phyloP scores from a whole-genome alignment of 129 eudicot genomes.

The Helianthus tuberosus region DNA sequence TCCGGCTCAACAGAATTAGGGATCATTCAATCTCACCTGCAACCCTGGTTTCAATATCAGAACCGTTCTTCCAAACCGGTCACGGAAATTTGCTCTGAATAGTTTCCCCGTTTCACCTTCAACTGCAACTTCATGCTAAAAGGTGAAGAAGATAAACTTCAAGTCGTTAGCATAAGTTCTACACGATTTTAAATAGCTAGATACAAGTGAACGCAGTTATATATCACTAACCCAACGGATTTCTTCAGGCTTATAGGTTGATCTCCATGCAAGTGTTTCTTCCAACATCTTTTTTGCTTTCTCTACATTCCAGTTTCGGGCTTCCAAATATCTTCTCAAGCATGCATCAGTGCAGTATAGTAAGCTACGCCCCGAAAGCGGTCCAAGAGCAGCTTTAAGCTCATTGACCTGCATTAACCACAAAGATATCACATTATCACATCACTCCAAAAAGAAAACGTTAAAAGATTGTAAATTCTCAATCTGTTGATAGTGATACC shows the following conservation, averaged over 20 bases:
- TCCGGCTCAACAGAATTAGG: not conserved
- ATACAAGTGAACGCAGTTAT: not conserved
- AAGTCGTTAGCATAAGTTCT: conserved; percentile 6
- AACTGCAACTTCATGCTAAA: conserved; percentile 77
- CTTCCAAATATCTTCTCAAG: conserved; percentile 80
- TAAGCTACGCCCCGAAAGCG: conserved; percentile 66
- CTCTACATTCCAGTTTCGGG: conserved; percentile 85
- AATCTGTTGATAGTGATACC: not conserved
- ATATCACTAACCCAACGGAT: conserved; percentile 74
- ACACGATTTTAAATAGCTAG: not conserved
- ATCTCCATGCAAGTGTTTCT: conserved; percentile 84
- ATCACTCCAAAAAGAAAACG: not conserved
- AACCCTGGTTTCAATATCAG: conserved; percentile 89
- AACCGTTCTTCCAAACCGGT: conserved; percentile 74
- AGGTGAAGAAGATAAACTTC: not conserved
- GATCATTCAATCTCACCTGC: conserved; percentile 52
- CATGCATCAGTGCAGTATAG: conserved; percentile 78
- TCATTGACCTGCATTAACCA: conserved; percentile 54
- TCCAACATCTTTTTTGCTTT: conserved; percentile 88
- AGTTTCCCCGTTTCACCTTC: conserved; percentile 92
- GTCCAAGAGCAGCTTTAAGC: conserved; percentile 72
- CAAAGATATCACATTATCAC: conserved; percentile 16
- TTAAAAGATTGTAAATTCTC: not conserved
- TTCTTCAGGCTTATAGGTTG: conserved; percentile 86
- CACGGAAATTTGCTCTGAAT: conserved; percentile 75